phyloP scores from a whole-genome alignment of 2,329 filamentous ascomycete species.

The Blastomyces emzantsi region DNA sequence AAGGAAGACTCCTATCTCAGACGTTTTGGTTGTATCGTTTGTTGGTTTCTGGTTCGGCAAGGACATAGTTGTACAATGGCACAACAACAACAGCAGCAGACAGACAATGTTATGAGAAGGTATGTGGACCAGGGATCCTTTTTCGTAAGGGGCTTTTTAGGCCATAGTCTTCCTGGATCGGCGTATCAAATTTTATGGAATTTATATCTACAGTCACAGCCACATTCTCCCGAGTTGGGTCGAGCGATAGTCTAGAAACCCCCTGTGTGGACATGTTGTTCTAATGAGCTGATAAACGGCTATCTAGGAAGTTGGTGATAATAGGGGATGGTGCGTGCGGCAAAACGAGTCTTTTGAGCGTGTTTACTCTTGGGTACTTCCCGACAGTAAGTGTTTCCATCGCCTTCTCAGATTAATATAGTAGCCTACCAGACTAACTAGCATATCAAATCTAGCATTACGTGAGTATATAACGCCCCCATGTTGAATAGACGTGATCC shows the following conservation, averaged over 20 bases:
- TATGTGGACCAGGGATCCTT: slow-evolving; percentile 33
- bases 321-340: slow-evolving; percentile 97
- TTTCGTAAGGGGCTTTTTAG: neutral
- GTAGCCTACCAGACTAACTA: slow-evolving; percentile 23
- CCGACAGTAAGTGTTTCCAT: slow-evolving; percentile 64
- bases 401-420: slow-evolving; percentile 7
- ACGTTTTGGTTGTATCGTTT: neutral
- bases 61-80: slow-evolving; percentile 29
- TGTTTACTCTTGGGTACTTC: slow-evolving; percentile 97
- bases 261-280: neutral
- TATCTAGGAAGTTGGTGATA: slow-evolving; percentile 79
- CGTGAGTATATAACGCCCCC: slow-evolving; percentile 26
- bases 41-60: slow-evolving; percentile 6
- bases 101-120: slow-evolving; percentile 56
- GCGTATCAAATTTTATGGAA: neutral
- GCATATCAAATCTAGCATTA: slow-evolving; percentile 32
- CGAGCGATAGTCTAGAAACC: slow-evolving; percentile 6
- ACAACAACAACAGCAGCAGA: slow-evolving; percentile 32
- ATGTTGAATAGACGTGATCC: neutral
- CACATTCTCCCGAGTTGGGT: slow-evolving; percentile 5
- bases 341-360: slow-evolving; percentile 93
- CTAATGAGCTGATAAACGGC: slow-evolving; percentile 1
- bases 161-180: neutral
- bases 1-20: neutral
- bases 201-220: neutral